Evolutionary conservation across 495 filamentous ascomycete species (phyloP).

Genomic region (Aspergillus cristatus): DNA sequence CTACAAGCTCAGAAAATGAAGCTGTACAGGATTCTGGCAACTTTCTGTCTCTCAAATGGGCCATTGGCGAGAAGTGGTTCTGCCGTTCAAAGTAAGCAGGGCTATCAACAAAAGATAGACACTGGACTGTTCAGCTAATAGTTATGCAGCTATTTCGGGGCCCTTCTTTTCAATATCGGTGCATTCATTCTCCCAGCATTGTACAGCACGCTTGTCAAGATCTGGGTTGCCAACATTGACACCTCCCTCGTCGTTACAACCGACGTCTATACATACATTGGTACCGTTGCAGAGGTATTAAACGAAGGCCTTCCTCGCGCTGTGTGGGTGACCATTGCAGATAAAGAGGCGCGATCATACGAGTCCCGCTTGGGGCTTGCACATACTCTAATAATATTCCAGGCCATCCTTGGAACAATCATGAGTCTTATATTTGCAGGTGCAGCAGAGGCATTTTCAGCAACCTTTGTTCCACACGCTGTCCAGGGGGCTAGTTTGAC

Average conservation of each 20-base stretch:
- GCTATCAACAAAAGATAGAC: too few relatives aligned
- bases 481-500: constrained; percentile 45
- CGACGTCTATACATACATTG: constrained; percentile 56
- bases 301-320: constrained; percentile 67
- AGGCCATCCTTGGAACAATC: constrained; percentile 45
- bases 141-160: constrained; percentile 39
- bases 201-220: constrained; percentile 60
- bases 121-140: neutral
- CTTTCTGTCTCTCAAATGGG: constrained; percentile 4
- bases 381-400: constrained; percentile 55
- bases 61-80: constrained; percentile 5
- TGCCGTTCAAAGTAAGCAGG: constrained; percentile 5
- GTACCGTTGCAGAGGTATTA: constrained; percentile 54
- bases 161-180: constrained; percentile 52
- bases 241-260: constrained; percentile 57
- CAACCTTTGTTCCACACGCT: constrained; percentile 54
- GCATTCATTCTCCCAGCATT: constrained; percentile 61
- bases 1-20: too few relatives aligned
- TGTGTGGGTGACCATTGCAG: constrained; percentile 61
- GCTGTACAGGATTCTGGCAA: too few relatives aligned
- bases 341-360: constrained; percentile 46
- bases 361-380: constrained; percentile 48
- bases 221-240: constrained; percentile 68
- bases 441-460: constrained; percentile 44
- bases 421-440: constrained; percentile 55